A percentile compares a stretch with the other conserved stretches of the same genome.
Evolutionary conservation across 768 basidiomycete genomes (phyloP).

Genomic region (Lentinus tigrinus): DNA sequence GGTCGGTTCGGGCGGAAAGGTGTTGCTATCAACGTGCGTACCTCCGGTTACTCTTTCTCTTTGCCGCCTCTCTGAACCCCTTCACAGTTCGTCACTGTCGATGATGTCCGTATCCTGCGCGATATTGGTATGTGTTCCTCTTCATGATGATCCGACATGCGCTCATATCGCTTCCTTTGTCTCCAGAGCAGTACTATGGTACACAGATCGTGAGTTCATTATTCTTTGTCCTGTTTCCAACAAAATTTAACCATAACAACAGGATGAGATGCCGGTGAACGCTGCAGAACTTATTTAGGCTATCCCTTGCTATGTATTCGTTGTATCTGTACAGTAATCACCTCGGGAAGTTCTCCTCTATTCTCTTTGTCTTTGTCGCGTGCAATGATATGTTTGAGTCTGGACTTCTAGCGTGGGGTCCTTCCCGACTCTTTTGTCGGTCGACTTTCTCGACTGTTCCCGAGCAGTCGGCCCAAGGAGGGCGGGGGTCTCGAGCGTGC

Average conservation of each 20-base stretch:
- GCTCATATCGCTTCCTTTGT: background rate
- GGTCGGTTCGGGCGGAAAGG: constrained; percentile 99
- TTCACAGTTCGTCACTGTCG: constrained; percentile 84
- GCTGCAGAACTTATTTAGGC: constrained; percentile 90
- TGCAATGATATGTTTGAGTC: constrained; percentile 15
- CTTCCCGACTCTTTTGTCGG: background rate
- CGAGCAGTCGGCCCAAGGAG: background rate
- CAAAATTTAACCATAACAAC: constrained; percentile 11
- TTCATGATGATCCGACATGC: background rate
- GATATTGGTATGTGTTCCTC: constrained; percentile 75
- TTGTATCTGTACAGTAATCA: constrained; percentile 19
- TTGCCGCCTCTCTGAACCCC: background rate
- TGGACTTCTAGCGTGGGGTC: background rate
- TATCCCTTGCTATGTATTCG: constrained; percentile 13
- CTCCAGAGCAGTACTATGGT: constrained; percentile 90
- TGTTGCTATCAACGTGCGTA: constrained; percentile 94
- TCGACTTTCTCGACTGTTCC: background rate
- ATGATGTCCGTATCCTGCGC: constrained; percentile 93
- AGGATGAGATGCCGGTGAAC: constrained; percentile 99
- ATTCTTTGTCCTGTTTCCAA: constrained; percentile 21
- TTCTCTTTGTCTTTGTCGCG: constrained; percentile 11
- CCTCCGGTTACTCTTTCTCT: background rate
- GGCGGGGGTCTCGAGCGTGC: background rate
- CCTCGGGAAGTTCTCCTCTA: constrained; percentile 15
- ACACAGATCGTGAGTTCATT: constrained; percentile 74